Evolutionary conservation across 2,329 filamentous ascomycete species (phyloP).

Genomic region (Blastomyces silverae): DNA sequence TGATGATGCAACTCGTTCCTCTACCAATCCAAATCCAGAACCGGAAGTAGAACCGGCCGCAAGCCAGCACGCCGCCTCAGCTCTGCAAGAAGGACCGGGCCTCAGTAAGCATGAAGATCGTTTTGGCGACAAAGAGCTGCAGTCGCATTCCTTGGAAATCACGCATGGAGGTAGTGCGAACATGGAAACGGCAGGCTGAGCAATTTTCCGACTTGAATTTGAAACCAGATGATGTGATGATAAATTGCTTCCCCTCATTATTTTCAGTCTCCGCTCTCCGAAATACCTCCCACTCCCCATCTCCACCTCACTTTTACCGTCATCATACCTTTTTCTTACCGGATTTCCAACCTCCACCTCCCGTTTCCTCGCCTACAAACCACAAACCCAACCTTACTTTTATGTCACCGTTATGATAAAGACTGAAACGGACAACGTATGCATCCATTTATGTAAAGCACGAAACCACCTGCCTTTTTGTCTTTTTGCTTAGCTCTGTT

Average conservation of each 20-base stretch:
- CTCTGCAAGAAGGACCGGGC: constrained; percentile 17
- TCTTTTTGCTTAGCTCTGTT: background rate
- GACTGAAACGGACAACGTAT: background rate
- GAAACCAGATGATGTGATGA: background rate
- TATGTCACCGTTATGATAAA: constrained; percentile 5
- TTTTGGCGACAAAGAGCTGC: constrained; percentile 33
- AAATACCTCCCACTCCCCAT: too few relatives aligned
- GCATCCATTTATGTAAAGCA: background rate
- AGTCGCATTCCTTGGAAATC: constrained; percentile 32
- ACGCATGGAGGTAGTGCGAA: background rate
- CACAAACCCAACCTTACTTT: background rate
- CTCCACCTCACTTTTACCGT: background rate
- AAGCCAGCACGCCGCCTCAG: background rate
- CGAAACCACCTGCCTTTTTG: background rate
- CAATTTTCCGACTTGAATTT: background rate
- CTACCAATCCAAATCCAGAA: constrained; percentile 7
- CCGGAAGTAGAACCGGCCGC: constrained; percentile 19
- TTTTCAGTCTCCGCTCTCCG: background rate
- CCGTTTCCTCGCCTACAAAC: background rate
- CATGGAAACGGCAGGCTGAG: constrained; percentile 2
- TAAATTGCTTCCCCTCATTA: background rate
- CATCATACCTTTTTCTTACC: background rate
- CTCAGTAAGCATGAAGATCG: constrained; percentile 18
- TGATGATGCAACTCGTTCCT: constrained; percentile 12
- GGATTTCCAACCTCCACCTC: background rate